Evolutionary conservation across 1,284 basidiomycete species (phyloP).

Genomic region (Ganoderma lucidum): DNA sequence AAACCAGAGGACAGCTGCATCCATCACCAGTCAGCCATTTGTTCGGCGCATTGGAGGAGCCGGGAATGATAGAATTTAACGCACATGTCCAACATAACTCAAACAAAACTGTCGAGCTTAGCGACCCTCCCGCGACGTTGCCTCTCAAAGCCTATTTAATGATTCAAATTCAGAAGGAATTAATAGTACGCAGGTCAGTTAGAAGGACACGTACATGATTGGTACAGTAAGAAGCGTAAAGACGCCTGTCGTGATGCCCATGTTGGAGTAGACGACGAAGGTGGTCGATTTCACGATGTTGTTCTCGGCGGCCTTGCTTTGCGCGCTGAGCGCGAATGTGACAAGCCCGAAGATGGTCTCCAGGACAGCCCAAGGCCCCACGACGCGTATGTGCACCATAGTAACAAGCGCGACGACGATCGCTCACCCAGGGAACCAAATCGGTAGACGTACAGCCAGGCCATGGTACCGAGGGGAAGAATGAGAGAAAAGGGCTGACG

Average conservation of each 20-base stretch:
- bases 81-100: constrained; percentile 22
- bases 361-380: neutral
- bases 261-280: constrained; percentile 16
- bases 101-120: constrained; percentile 14
- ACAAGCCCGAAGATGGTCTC: neutral
- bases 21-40: neutral
- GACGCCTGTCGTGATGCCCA: constrained; percentile 21
- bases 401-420: neutral
- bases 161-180: neutral
- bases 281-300: neutral
- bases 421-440: constrained; percentile 2
- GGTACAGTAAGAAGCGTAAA: constrained; percentile 17
- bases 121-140: neutral
- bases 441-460: constrained; percentile 2
- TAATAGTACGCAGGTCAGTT: neutral
- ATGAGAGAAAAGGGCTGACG: neutral
- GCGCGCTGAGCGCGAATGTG: neutral
- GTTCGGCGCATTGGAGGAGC: neutral
- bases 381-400: neutral
- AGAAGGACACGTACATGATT: constrained; percentile 17
- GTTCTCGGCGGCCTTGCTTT: constrained; percentile 1
- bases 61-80: neutral
- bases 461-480: neutral
- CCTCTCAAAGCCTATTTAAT: constrained; percentile 6
- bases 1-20: constrained; percentile 17